These are phyloP conservation scores for Kodamaea ohmeri DNA, from an alignment of 1,139 yeast genomes.

Conservation along the genomic window DNA sequence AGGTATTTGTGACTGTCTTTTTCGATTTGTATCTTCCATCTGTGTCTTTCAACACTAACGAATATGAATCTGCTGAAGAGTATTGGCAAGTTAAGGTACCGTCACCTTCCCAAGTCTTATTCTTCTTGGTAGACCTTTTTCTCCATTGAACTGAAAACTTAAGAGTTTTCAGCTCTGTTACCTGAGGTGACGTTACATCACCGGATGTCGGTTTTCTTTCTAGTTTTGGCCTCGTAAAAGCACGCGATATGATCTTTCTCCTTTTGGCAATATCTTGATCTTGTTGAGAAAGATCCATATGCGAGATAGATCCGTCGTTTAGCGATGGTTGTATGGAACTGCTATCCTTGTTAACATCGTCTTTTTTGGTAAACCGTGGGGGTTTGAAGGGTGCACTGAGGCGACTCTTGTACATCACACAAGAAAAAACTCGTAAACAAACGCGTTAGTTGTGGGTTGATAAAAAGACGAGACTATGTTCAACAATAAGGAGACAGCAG, in stretches of 20 bases:
- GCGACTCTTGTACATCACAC: conserved; percentile 20
- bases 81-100: conserved; percentile 45
- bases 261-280: not conserved
- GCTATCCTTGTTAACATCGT: not conserved
- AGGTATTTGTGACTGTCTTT: conserved; percentile 10
- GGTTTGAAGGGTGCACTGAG: conserved; percentile 39
- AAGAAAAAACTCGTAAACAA: conserved; percentile 1
- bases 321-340: too few relatives aligned
- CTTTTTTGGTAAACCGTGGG: conserved; percentile 24
- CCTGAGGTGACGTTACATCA: not conserved
- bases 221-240: not conserved
- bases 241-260: not conserved
- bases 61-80: conserved; percentile 6
- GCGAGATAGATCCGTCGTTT: not conserved
- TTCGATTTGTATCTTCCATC: conserved; percentile 14
- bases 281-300: not conserved
- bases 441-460: too few relatives aligned
- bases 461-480: too few relatives aligned
- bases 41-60: conserved; percentile 14
- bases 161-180: not conserved
- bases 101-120: conserved; percentile 96
- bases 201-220: not conserved
- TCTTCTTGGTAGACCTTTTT: conserved; percentile 68
- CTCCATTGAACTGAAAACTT: conserved; percentile 59
- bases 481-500: too few relatives aligned